These are phyloP conservation scores for Stygiomarasmius scandens DNA, from an alignment of 1,284 basidiomycete genomes.

Conservation along the genomic window DNA sequence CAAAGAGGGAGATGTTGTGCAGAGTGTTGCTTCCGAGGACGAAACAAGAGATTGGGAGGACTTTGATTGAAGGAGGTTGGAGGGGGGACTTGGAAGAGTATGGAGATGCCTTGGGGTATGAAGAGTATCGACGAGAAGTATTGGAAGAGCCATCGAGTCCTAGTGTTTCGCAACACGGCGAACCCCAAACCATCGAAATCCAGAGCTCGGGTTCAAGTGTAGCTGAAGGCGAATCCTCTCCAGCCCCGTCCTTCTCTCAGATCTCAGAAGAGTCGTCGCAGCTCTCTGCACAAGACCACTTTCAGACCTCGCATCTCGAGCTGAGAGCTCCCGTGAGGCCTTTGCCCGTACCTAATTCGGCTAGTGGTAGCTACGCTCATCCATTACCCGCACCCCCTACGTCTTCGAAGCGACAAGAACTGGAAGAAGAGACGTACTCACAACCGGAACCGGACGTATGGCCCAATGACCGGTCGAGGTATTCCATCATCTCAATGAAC, in stretches of 20 bases:
- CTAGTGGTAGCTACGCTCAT: not conserved
- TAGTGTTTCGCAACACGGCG: too few relatives aligned
- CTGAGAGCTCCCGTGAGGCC: not conserved
- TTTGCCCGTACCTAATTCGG: not conserved
- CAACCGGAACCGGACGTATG: not conserved
- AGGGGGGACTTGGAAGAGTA: not conserved
- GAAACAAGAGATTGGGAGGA: conserved; percentile 11
- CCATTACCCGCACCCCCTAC: not conserved
- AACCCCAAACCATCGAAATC: too few relatives aligned
- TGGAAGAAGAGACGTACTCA: not conserved
- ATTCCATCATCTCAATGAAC: not conserved
- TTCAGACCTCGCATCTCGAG: not conserved
- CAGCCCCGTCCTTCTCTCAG: not conserved
- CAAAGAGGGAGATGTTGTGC: conserved; percentile 7
- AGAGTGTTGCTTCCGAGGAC: conserved; percentile 5
- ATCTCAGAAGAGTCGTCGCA: not conserved
- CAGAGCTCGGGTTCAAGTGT: too few relatives aligned
- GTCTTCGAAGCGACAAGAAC: not conserved
- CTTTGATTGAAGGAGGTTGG: conserved; percentile 11
- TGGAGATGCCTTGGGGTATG: not conserved
- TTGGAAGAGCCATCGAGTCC: not conserved
- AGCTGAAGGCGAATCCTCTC: conserved; percentile 23
- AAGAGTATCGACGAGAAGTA: conserved; percentile 24
- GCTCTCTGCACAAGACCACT: not conserved
- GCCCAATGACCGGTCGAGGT: not conserved